Conservation (phyloP, 2,329 filamentous ascomycete species). For the Sporothrix schenckii region DNA sequence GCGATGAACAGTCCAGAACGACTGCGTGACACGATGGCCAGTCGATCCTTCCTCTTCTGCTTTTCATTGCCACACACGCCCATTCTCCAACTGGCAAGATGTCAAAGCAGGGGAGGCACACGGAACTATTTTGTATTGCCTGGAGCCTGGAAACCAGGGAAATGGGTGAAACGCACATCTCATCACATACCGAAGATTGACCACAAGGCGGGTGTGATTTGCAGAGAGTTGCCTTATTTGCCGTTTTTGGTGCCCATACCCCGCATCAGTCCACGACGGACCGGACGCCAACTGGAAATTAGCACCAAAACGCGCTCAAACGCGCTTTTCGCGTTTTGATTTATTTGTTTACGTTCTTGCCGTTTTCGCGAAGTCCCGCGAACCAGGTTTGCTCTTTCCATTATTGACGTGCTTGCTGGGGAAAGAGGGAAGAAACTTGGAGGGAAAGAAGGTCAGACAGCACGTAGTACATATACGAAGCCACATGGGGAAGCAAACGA, state of each 20-base stretch:
- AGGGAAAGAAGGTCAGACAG: not conserved
- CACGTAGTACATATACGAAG: too few species aligned
- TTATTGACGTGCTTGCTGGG: not conserved
- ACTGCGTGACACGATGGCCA: not conserved
- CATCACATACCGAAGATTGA: constrained; percentile 3
- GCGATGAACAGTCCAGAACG: not conserved
- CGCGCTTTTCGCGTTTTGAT: constrained; percentile 25
- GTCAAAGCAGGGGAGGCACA: not conserved
- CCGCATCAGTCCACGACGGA: constrained; percentile 7
- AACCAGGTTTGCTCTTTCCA: constrained; percentile 13
- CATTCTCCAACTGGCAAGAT: constrained; percentile 4
- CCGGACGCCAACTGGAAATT: constrained; percentile 23
- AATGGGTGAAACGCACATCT: not conserved
- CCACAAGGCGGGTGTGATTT: constrained; percentile 6
- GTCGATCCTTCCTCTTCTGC: constrained; percentile 5
- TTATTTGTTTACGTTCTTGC: constrained; percentile 22
- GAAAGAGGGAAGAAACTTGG: not conserved
- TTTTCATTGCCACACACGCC: constrained; percentile 4
- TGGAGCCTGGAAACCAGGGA: not conserved
- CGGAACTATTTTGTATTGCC: not conserved
- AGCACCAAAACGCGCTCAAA: constrained; percentile 25
- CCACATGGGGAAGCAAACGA: not conserved
- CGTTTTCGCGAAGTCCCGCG: not conserved
- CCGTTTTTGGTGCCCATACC: constrained; percentile 17
- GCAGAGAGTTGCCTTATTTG: not conserved